Conservation (phyloP, 2,329 filamentous ascomycete species). For the Fusarium acutatum region DNA sequence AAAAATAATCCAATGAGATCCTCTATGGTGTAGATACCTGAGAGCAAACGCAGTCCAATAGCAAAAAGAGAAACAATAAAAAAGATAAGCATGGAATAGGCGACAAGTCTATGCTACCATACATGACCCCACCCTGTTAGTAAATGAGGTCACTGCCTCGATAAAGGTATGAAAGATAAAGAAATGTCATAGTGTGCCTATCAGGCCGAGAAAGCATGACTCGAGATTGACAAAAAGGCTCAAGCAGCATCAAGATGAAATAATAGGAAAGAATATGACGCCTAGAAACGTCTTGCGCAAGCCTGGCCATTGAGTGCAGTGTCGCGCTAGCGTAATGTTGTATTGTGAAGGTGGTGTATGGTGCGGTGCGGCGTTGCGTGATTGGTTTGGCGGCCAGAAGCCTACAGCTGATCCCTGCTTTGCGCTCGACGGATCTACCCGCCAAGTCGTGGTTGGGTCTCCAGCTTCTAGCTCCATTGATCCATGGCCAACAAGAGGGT, state of each 20-base stretch:
- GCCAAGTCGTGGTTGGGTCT: slow-evolving; percentile 35
- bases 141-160: not conserved
- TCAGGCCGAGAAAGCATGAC: slow-evolving; percentile 15
- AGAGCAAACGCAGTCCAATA: slow-evolving; percentile 7
- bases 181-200: not conserved
- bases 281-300: slow-evolving; percentile 28
- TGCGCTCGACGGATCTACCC: slow-evolving; percentile 41
- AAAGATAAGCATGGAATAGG: slow-evolving; percentile 4
- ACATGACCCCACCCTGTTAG: not conserved
- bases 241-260: not conserved
- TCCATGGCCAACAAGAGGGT: slow-evolving; percentile 3
- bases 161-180: not conserved
- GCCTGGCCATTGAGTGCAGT: not conserved
- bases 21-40: slow-evolving; percentile 32
- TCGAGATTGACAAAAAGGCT: slow-evolving; percentile 25
- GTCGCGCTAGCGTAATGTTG: not conserved
- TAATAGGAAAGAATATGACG: slow-evolving; percentile 14
- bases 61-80: slow-evolving; percentile 2
- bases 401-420: slow-evolving; percentile 29
- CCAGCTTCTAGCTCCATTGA: slow-evolving; percentile 25
- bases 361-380: slow-evolving; percentile 1
- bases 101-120: slow-evolving; percentile 29
- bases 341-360: slow-evolving; percentile 13
- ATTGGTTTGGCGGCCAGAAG: slow-evolving; percentile 4
- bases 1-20: slow-evolving; percentile 16